phyloP scores from a whole-genome alignment of 805 yeast genomes.

The Candida anglica region DNA sequence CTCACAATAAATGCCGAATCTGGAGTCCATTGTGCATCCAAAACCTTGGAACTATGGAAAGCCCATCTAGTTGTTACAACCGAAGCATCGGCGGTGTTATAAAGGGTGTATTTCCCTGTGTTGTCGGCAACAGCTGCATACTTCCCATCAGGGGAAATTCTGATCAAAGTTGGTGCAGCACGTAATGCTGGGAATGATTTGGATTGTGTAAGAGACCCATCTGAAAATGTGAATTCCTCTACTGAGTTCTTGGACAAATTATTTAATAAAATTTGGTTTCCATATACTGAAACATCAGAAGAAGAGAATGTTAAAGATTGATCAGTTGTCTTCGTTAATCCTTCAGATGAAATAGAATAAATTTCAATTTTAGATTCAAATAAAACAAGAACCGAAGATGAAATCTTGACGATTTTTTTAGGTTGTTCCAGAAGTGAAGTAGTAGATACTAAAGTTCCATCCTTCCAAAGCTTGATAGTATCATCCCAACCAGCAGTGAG shows the following conservation, averaged over 20 bases:
- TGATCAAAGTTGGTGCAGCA: conserved; percentile 57
- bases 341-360: conserved; percentile 8
- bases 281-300: conserved; percentile 18
- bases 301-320: conserved; percentile 17
- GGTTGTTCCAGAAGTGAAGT: conserved; percentile 27
- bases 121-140: conserved; percentile 82
- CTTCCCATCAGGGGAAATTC: conserved; percentile 67
- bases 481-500: conserved; percentile 90
- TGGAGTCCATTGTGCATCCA: conserved; percentile 72
- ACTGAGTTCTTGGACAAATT: conserved; percentile 26
- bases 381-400: conserved; percentile 23
- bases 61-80: conserved; percentile 90
- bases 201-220: conserved; percentile 37
- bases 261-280: conserved; percentile 21
- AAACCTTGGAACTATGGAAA: conserved; percentile 83
- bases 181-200: conserved; percentile 43
- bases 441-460: conserved; percentile 5
- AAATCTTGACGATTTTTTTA: conserved; percentile 26
- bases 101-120: conserved; percentile 81
- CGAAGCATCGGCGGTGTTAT: conserved; percentile 47
- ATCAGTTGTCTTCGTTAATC: conserved; percentile 10
- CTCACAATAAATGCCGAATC: conserved; percentile 72
- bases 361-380: conserved; percentile 27
- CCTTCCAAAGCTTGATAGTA: conserved; percentile 44
- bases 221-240: conserved; percentile 19